phyloP scores from a whole-genome alignment of 129 eudicot species.

The Centella asiatica region DNA sequence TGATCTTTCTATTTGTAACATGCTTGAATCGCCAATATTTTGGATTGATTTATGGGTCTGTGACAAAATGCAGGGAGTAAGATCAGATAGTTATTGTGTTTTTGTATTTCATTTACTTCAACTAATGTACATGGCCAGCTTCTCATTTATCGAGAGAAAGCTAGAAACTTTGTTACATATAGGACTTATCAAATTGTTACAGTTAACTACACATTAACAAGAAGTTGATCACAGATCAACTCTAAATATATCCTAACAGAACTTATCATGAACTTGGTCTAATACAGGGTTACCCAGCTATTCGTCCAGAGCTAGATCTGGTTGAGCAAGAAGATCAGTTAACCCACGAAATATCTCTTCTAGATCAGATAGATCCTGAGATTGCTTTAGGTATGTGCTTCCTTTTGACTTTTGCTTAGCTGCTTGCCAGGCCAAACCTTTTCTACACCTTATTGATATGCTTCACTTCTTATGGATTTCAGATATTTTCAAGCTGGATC shows the following conservation, averaged over 20 bases:
- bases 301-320: conserved; percentile 89
- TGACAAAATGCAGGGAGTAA: too few relatives aligned
- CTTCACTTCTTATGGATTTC: conserved; percentile 11
- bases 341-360: conserved; percentile 84
- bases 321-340: conserved; percentile 91
- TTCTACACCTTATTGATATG: neutral
- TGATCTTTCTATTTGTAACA: neutral
- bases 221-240: too few relatives aligned
- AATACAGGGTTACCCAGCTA: conserved; percentile 81
- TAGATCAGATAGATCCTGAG: conserved; percentile 73
- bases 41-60: neutral
- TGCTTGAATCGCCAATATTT: neutral
- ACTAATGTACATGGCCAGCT: too few relatives aligned
- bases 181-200: too few relatives aligned
- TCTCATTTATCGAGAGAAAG: too few relatives aligned
- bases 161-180: too few relatives aligned
- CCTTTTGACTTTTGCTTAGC: conserved; percentile 2
- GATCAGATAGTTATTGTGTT: too few relatives aligned
- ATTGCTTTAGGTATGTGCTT: conserved; percentile 45
- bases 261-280: too few relatives aligned
- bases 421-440: neutral
- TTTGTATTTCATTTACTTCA: too few relatives aligned
- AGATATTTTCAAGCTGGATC: conserved; percentile 87
- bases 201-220: too few relatives aligned
- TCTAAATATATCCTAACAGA: too few relatives aligned